Evolutionary conservation across 1,284 basidiomycete genomes (phyloP).

Genomic region (Apiotrichum siamense): DNA sequence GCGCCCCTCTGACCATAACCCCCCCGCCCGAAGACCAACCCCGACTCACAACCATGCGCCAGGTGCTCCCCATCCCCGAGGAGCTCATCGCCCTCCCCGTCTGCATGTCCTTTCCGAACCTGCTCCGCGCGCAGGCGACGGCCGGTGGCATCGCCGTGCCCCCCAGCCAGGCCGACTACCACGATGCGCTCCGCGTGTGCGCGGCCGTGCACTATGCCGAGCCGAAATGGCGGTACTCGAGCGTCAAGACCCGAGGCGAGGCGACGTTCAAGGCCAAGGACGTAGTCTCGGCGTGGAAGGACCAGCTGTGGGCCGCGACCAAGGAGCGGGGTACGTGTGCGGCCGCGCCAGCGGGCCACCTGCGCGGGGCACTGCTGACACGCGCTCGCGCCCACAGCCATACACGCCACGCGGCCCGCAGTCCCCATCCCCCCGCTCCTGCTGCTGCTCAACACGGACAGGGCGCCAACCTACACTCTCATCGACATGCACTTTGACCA

Average conservation of each 20-base stretch:
- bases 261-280: background rate
- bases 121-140: background rate
- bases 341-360: too few species aligned
- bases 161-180: background rate
- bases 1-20: background rate
- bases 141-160: background rate
- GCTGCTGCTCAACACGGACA: background rate
- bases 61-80: background rate
- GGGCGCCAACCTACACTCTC: background rate
- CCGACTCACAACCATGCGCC: background rate
- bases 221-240: background rate
- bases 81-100: background rate
- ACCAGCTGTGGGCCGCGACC: background rate
- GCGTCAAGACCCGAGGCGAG: background rate
- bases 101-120: background rate
- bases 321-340: too few species aligned
- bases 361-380: too few species aligned
- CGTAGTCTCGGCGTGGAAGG: background rate
- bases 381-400: background rate
- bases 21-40: background rate
- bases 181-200: background rate
- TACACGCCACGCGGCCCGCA: background rate
- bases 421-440: background rate
- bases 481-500: background rate
- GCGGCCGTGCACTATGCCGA: background rate